Evolutionary conservation across 106 monocot genomes (phyloP).

Genomic region (Platanthera guangdongensis): DNA sequence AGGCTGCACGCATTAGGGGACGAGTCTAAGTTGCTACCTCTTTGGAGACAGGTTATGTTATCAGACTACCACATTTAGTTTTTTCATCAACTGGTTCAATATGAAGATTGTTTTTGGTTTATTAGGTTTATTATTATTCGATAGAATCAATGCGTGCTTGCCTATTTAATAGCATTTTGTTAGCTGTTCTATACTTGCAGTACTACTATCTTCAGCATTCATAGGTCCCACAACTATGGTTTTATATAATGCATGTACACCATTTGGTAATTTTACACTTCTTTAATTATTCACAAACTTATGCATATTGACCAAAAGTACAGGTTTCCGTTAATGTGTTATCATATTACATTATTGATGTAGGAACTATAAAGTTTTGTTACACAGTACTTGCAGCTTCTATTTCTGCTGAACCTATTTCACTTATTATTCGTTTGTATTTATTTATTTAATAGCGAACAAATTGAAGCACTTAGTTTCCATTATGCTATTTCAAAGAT

Average conservation of each 20-base stretch:
- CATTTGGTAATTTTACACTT: not conserved
- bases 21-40: slow-evolving; percentile 72
- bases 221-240: not conserved
- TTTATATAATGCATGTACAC: not conserved
- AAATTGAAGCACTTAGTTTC: not conserved
- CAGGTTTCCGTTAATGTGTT: not conserved
- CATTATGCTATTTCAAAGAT: not conserved
- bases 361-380: not conserved
- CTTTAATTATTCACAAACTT: not conserved
- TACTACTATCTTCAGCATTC: not conserved
- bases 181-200: not conserved
- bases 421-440: not conserved
- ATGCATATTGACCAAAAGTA: not conserved
- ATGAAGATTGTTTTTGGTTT: not conserved
- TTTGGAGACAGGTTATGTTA: slow-evolving; percentile 83
- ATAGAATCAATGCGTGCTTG: not conserved
- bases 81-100: not conserved
- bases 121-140: not conserved
- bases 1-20: slow-evolving; percentile 63
- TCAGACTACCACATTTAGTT: not conserved
- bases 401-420: not conserved
- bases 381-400: not conserved
- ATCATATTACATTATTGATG: not conserved
- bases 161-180: not conserved
- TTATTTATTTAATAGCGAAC: not conserved